phyloP scores from a whole-genome alignment of 192 early-diverging fungal species.

The Martensiomyces pterosporus region DNA sequence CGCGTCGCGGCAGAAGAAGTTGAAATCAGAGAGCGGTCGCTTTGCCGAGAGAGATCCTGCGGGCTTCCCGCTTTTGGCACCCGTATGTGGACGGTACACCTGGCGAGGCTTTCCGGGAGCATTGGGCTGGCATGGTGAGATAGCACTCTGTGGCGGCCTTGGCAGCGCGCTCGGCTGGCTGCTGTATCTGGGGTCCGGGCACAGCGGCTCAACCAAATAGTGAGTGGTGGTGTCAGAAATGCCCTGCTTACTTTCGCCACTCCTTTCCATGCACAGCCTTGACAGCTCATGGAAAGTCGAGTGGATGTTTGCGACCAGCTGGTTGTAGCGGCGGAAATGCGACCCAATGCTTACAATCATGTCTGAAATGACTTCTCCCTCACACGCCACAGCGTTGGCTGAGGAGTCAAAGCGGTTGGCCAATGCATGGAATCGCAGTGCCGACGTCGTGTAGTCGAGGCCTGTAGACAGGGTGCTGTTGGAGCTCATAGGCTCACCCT shows the following conservation, averaged over 20 bases:
- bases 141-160: no score
- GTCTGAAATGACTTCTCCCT: conserved; percentile 14
- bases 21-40: conserved; percentile 43
- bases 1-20: conserved; percentile 44
- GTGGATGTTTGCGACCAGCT: conserved; percentile 11
- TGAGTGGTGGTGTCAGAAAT: neutral
- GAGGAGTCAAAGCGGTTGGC: neutral
- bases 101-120: no score
- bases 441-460: neutral
- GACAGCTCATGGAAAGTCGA: conserved; percentile 4
- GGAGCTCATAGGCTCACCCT: neutral
- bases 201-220: neutral
- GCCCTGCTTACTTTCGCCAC: neutral
- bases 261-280: neutral
- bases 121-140: no score
- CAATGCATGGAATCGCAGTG: neutral
- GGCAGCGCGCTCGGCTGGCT: neutral
- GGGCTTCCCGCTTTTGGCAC: neutral
- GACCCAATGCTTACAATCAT: conserved; percentile 8
- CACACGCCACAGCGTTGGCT: conserved; percentile 9
- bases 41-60: conserved; percentile 8
- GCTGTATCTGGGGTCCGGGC: neutral
- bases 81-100: neutral
- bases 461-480: neutral
- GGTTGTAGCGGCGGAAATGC: conserved; percentile 23